Evolutionary conservation across 495 filamentous ascomycete genomes (phyloP), one percentile per base, ranked within the genome.

Genomic region (Ascodesmis nigricans): DNA sequence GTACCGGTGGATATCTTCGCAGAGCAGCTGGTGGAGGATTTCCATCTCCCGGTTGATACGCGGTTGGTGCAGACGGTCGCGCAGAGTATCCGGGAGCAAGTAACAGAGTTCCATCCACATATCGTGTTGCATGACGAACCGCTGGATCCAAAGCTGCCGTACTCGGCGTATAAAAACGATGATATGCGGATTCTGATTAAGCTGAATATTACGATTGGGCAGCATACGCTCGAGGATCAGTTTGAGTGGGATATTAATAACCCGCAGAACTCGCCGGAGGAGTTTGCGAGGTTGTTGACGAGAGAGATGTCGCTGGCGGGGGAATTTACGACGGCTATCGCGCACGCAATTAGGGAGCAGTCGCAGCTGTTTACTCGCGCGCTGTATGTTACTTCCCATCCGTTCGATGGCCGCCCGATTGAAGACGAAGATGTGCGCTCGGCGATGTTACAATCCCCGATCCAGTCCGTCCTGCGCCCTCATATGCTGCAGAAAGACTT

Each of bases 191-290:
- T 97, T 20, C 57, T 82, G 13, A 69, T 97, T 45, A 93, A 92
- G 55, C 62, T 97, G 25, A 91, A 97, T 52, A 93, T 97, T 49
- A 95, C 87, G 16, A 93, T 97, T 53, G 90, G 87, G 1, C 75
- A 78, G 40, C 78, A 91, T 52, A 93, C 83, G 0, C 62, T 97
- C 17, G 72, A 92, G 15, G 87, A 97, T 46, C 90, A 97, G 52
- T 95, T 97, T 33, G 87, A 97, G 56, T 97, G 87, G 87, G 87
- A 95, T 48, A 80, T 95, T 49, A 95, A 95, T 53, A 84, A 93
- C 46, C 72, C 81, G 0, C 60, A 71, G 40, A 95, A 97, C 55
- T 84, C 73, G 0, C 82, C 87, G 0, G 87, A 97, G 54, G 76
- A 90, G 35, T 97, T 97, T 53, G 90, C 87, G 9, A 59, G 69